These are phyloP conservation scores for Heliamphora pulchella DNA, from an alignment of 179 eudicot genomes.

Conservation along the genomic window DNA sequence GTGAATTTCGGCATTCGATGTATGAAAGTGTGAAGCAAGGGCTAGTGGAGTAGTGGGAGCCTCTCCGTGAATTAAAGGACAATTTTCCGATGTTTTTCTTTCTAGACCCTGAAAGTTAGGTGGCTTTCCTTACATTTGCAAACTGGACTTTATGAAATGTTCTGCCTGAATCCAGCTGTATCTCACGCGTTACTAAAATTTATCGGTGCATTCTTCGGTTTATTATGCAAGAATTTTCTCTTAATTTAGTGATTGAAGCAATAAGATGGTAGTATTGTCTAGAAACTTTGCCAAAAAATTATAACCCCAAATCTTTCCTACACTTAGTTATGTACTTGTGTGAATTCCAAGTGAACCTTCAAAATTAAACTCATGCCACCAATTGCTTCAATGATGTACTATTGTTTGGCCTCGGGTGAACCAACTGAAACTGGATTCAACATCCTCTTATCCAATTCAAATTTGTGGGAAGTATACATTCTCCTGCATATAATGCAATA, in stretches of 20 bases:
- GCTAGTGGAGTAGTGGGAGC: neutral
- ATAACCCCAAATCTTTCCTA: neutral
- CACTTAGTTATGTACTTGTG: neutral
- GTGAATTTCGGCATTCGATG: neutral
- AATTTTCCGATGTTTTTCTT: neutral
- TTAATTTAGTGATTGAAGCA: neutral
- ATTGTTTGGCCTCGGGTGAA: neutral
- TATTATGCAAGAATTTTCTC: neutral
- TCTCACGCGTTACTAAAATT: neutral
- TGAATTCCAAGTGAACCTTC: neutral
- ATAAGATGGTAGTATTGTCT: neutral
- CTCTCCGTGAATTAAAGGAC: neutral
- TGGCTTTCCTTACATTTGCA: too few relatives aligned
- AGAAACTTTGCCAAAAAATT: too few relatives aligned
- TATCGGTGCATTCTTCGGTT: neutral
- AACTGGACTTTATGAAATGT: neutral
- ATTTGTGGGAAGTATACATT: neutral
- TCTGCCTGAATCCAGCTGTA: neutral
- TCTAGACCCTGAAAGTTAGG: too few relatives aligned
- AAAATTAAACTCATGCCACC: neutral
- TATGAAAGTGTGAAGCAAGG: neutral
- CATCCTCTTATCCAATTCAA: neutral
- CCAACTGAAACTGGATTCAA: neutral
- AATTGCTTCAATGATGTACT: conserved; percentile 1
- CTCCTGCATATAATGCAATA: neutral